phyloP scores from a whole-genome alignment of 108 stramenopile genomes.

The Cylindrotheca fusiformis region DNA sequence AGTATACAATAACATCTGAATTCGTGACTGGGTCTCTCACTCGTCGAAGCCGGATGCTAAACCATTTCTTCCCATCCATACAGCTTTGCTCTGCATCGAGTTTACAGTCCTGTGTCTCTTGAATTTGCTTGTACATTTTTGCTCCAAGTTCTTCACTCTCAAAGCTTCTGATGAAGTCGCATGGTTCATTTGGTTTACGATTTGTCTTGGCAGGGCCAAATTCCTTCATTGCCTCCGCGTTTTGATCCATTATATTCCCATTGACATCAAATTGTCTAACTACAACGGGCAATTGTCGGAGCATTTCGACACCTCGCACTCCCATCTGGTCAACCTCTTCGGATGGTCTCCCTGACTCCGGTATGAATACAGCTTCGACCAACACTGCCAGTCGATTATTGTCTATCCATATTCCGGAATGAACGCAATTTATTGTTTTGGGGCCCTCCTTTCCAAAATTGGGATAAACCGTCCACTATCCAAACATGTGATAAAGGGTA shows the following conservation, averaged over 20 bases:
- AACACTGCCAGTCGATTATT: conserved; percentile 8
- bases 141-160: too few relatives aligned
- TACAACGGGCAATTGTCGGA: conserved; percentile 32
- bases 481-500: too few relatives aligned
- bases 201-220: too few relatives aligned
- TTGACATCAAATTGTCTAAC: conserved; percentile 33
- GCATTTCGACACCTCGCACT: conserved; percentile 24
- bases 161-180: too few relatives aligned
- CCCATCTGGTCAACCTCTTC: conserved; percentile 14
- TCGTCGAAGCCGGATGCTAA: conserved; percentile 34
- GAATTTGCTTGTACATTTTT: too few relatives aligned
- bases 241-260: conserved; percentile 27
- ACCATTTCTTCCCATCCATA: conserved; percentile 28
- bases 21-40: conserved; percentile 34
- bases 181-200: too few relatives aligned
- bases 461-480: conserved; percentile 33
- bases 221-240: conserved; percentile 15
- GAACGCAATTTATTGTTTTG: neutral
- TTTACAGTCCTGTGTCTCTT: too few relatives aligned
- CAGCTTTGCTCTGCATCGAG: too few relatives aligned
- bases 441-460: conserved; percentile 4
- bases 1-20: conserved; percentile 27
- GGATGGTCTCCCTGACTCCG: too few relatives aligned
- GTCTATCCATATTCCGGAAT: conserved; percentile 15
- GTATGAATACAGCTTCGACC: conserved; percentile 8